Evolutionary conservation across 2,329 filamentous ascomycete species (phyloP).

Genomic region (Tolypocladium album): DNA sequence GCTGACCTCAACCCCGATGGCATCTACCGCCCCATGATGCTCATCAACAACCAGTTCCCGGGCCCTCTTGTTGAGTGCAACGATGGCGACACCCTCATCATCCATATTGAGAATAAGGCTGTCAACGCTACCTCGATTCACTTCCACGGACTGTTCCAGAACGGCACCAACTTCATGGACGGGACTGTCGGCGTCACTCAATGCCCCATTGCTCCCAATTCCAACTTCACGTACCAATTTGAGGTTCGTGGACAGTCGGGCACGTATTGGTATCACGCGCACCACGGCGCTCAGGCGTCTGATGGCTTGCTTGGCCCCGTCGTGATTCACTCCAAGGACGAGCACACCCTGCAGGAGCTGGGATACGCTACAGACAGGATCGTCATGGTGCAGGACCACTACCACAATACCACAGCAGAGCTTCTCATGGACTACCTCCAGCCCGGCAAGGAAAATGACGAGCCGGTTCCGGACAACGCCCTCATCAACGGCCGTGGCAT

Average conservation of each 20-base stretch:
- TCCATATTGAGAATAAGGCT: slow-evolving; percentile 58
- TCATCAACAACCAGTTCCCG: slow-evolving; percentile 67
- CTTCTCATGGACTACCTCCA: slow-evolving; percentile 45
- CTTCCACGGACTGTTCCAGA: slow-evolving; percentile 71
- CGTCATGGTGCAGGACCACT: slow-evolving; percentile 63
- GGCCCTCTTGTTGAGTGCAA: slow-evolving; percentile 63
- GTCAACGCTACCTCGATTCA: slow-evolving; percentile 59
- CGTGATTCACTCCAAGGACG: slow-evolving; percentile 49
- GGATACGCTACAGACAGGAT: slow-evolving; percentile 39
- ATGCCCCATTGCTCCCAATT: slow-evolving; percentile 53
- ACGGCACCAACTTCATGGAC: slow-evolving; percentile 66
- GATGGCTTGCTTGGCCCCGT: slow-evolving; percentile 60
- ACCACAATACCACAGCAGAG: slow-evolving; percentile 45
- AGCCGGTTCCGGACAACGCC: slow-evolving; percentile 55
- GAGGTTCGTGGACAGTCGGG: slow-evolving; percentile 41
- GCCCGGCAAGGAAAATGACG: slow-evolving; percentile 43
- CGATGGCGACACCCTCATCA: slow-evolving; percentile 59
- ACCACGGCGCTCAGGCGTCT: slow-evolving; percentile 52
- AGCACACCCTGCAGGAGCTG: slow-evolving; percentile 15
- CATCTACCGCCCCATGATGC: slow-evolving; percentile 46
- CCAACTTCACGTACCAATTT: slow-evolving; percentile 57
- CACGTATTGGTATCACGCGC: slow-evolving; percentile 54
- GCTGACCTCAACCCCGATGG: slow-evolving; percentile 51
- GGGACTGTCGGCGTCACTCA: slow-evolving; percentile 58
- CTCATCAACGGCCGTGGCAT: slow-evolving; percentile 46